Conservation (phyloP, 2,329 filamentous ascomycete species). For the Botryosphaeria dothidea region DNA sequence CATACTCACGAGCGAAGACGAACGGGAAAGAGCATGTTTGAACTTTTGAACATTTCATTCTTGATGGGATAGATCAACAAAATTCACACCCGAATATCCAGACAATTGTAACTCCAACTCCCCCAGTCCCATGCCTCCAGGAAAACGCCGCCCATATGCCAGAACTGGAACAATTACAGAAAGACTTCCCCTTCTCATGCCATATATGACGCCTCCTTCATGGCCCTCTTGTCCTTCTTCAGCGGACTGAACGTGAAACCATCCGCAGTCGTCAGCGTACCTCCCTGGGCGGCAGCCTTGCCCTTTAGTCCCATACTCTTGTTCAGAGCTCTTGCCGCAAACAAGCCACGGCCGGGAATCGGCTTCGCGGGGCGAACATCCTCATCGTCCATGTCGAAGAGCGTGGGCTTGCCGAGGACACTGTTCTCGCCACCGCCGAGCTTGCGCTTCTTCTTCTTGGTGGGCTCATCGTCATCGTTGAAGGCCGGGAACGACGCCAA, state of each 20-base stretch:
- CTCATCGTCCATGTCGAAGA: slow-evolving; percentile 66
- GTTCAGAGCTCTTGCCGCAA: slow-evolving; percentile 38
- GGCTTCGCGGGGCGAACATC: slow-evolving; percentile 32
- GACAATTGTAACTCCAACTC: background rate
- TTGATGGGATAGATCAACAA: background rate
- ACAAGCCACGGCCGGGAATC: slow-evolving; percentile 37
- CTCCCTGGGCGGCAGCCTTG: slow-evolving; percentile 36
- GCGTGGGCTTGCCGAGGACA: slow-evolving; percentile 42
- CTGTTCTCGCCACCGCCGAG: slow-evolving; percentile 58
- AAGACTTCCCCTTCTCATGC: background rate
- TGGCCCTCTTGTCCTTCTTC: slow-evolving; percentile 40
- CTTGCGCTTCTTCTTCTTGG: slow-evolving; percentile 71
- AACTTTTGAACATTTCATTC: background rate
- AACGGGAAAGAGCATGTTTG: background rate
- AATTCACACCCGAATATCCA: background rate
- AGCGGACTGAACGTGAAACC: slow-evolving; percentile 41
- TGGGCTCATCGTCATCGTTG: slow-evolving; percentile 39
- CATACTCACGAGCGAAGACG: too few relatives aligned
- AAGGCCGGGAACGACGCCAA: slow-evolving; percentile 49
- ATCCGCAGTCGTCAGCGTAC: slow-evolving; percentile 38
- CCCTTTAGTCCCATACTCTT: slow-evolving; percentile 34
- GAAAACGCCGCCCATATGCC: background rate
- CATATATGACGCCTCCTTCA: slow-evolving; percentile 18
- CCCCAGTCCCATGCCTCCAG: background rate
- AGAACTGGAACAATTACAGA: background rate